phyloP scores from a whole-genome alignment of 1,139 yeast species.

The Pichia sp. region DNA sequence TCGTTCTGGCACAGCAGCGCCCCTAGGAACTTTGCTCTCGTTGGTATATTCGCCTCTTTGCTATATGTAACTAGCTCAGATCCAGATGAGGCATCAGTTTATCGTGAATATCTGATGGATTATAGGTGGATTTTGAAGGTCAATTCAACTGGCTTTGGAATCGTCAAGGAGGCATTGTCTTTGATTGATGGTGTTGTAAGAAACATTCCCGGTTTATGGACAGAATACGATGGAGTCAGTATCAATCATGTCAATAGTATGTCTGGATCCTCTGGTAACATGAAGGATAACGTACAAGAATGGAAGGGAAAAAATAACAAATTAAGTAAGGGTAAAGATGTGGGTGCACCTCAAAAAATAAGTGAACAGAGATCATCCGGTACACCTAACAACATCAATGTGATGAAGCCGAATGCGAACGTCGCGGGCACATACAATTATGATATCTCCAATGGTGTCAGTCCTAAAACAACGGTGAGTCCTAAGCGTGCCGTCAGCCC shows the following conservation, averaged over 20 bases:
- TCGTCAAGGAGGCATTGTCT: conserved; percentile 61
- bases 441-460: conserved; percentile 7
- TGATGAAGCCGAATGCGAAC: too few relatives aligned
- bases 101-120: conserved; percentile 61
- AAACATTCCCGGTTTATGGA: conserved; percentile 60
- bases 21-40: conserved; percentile 66
- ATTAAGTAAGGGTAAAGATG: neutral
- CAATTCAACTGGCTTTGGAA: conserved; percentile 67
- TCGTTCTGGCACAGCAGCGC: conserved; percentile 88
- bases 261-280: neutral
- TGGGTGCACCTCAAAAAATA: neutral
- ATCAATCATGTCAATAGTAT: neutral
- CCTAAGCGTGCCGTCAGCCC: conserved; percentile 1
- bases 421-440: conserved; percentile 1
- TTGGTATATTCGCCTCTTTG: conserved; percentile 82
- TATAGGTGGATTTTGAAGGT: conserved; percentile 71
- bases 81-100: conserved; percentile 55
- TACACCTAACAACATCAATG: neutral
- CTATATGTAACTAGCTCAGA: conserved; percentile 56
- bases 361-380: neutral
- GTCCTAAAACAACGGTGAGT: conserved; percentile 6
- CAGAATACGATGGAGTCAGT: conserved; percentile 15
- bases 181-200: conserved; percentile 58
- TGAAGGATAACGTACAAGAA: neutral
- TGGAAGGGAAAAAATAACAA: neutral